These are phyloP conservation scores for Dioscorea zingiberensis DNA, from an alignment of 106 monocot genomes.

Conservation along the genomic window DNA sequence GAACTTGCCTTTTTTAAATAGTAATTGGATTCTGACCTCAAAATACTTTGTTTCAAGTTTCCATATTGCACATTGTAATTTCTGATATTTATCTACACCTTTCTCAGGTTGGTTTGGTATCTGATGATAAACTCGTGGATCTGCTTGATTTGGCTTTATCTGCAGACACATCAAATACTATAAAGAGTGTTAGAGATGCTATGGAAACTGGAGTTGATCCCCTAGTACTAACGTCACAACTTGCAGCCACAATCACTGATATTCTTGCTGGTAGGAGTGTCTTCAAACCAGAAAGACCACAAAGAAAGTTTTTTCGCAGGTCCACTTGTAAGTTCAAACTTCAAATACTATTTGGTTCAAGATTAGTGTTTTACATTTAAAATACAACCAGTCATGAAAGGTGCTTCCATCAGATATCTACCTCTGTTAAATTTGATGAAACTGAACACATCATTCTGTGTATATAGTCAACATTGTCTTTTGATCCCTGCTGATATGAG, in stretches of 20 bases:
- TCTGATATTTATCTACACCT: neutral
- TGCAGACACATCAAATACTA: conserved; percentile 59
- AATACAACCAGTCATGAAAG: too few relatives aligned
- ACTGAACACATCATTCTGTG: too few relatives aligned
- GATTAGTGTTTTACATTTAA: too few relatives aligned
- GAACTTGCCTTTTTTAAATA: too few relatives aligned
- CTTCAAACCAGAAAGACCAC: conserved; percentile 53
- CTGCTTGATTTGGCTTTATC: conserved; percentile 68
- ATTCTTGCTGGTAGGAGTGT: conserved; percentile 67
- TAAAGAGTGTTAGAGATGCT: conserved; percentile 55
- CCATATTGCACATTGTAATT: neutral
- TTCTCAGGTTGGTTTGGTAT: conserved; percentile 59
- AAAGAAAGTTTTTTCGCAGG: conserved; percentile 60
- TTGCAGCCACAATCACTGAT: conserved; percentile 64
- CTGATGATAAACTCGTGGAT: conserved; percentile 74
- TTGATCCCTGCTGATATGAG: too few relatives aligned
- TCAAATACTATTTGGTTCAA: too few relatives aligned
- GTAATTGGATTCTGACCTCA: too few relatives aligned
- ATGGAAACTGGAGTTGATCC: conserved; percentile 66
- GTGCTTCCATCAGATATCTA: too few relatives aligned
- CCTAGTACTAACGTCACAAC: conserved; percentile 53
- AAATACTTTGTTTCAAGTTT: too few relatives aligned
- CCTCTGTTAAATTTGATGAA: too few relatives aligned
- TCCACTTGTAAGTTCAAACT: conserved; percentile 45
- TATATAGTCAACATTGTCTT: too few relatives aligned